These are phyloP conservation scores for Hydnomerulius pinastri DNA, from an alignment of 768 basidiomycete species.

Conservation along the genomic window DNA sequence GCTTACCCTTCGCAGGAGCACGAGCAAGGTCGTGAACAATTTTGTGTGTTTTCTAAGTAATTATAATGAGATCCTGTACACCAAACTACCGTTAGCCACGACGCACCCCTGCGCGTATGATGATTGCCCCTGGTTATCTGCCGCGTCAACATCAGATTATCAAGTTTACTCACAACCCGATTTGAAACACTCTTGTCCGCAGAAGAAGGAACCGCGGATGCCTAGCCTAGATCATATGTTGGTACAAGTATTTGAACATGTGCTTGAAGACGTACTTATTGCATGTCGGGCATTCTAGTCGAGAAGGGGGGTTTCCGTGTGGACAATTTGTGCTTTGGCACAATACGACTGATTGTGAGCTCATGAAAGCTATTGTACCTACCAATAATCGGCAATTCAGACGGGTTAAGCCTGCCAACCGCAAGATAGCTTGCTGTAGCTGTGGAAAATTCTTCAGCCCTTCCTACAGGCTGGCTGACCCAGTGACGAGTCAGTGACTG, in stretches of 20 bases:
- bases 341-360: conserved; percentile 35
- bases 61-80: background rate
- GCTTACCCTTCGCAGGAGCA: conserved; percentile 23
- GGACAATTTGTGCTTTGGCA: conserved; percentile 75
- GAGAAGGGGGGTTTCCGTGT: conserved; percentile 83
- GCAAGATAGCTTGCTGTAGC: background rate
- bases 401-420: background rate
- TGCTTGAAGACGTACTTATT: conserved; percentile 62
- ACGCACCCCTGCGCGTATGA: conserved; percentile 25
- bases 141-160: background rate
- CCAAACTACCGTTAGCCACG: background rate
- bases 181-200: conserved; percentile 96
- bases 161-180: conserved; percentile 69
- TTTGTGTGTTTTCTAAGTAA: conserved; percentile 77
- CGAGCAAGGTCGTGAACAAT: conserved; percentile 65
- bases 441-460: no score
- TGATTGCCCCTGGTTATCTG: background rate
- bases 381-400: background rate
- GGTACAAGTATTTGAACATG: conserved; percentile 12
- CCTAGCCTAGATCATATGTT: conserved; percentile 55
- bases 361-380: conserved; percentile 33
- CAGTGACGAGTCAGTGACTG: no score
- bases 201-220: conserved; percentile 86
- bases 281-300: conserved; percentile 92
- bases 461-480: no score